Percentiles rank a stretch among this genome's conserved stretches.
Conservation (phyloP, 805 yeast species). For the Wickerhamiella galacta region DNA sequence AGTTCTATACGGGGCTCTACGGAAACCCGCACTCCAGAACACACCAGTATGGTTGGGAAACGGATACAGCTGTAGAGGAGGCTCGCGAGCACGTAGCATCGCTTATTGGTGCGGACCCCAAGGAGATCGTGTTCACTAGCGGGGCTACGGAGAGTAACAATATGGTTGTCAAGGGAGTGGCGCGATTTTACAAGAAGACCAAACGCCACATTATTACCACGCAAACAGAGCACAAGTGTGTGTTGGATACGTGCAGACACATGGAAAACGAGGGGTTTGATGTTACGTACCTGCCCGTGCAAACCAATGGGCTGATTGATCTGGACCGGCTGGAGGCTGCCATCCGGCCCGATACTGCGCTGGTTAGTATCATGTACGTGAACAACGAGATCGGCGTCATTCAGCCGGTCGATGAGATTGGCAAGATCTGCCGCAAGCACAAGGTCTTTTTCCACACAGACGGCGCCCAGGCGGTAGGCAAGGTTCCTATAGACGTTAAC, state of each 20-base stretch:
- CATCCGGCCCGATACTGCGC: conserved; percentile 76
- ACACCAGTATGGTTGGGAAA: conserved; percentile 98
- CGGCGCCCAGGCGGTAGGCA: conserved; percentile 95
- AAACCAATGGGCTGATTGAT: conserved; percentile 59
- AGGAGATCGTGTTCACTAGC: conserved; percentile 89
- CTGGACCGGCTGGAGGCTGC: conserved; percentile 64
- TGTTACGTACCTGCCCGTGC: conserved; percentile 81
- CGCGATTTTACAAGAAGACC: conserved; percentile 76
- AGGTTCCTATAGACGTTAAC: conserved; percentile 83
- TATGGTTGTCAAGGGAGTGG: conserved; percentile 89
- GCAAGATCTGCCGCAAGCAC: conserved; percentile 64
- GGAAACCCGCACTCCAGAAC: conserved; percentile 98
- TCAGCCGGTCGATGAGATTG: conserved; percentile 92
- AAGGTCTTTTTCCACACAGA: conserved; percentile 96
- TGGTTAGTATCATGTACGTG: conserved; percentile 92
- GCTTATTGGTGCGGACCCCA: conserved; percentile 82
- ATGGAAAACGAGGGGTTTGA: conserved; percentile 95
- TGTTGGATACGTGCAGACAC: conserved; percentile 88
- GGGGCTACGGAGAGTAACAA: conserved; percentile 98
- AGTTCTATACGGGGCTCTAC: conserved; percentile 58
- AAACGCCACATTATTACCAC: conserved; percentile 90
- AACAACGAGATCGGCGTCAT: conserved; percentile 96
- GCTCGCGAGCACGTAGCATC: conserved; percentile 74
- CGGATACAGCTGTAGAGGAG: conserved; percentile 75
- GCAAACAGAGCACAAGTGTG: conserved; percentile 97